Conservation (phyloP, 768 basidiomycete species). For the Suillus tomentosus region DNA sequence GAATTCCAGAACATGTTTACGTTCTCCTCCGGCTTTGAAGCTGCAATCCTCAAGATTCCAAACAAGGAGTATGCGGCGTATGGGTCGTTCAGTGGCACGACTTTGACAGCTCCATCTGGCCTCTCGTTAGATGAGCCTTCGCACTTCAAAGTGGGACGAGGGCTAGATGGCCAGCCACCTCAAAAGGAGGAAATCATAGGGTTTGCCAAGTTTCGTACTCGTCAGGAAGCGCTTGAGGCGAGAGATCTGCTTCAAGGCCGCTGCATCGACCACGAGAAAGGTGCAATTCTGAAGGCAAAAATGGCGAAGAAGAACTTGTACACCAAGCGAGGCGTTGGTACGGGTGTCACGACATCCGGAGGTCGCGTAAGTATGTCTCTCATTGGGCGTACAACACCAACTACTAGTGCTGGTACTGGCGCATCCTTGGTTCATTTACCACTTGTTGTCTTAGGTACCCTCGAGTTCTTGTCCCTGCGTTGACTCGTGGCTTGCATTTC, state of each 20-base stretch:
- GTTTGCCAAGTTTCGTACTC: conserved; percentile 91
- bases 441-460: conserved; percentile 7
- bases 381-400: conserved; percentile 87
- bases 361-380: conserved; percentile 30
- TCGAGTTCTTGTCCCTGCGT: conserved; percentile 10
- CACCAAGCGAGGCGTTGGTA: conserved; percentile 81
- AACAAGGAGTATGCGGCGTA: conserved; percentile 87
- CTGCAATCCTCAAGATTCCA: conserved; percentile 96
- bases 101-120: conserved; percentile 29
- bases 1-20: conserved; percentile 99
- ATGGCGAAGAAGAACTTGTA: conserved; percentile 99
- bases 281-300: conserved; percentile 92
- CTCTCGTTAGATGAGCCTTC: conserved; percentile 38
- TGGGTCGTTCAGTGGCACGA: conserved; percentile 42
- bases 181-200: conserved; percentile 98
- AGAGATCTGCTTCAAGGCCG: conserved; percentile 90
- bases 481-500: no score
- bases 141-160: conserved; percentile 31
- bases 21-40: conserved; percentile 94
- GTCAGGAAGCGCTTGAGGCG: no score
- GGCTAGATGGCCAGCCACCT: conserved; percentile 44
- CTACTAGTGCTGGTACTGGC: conserved; percentile 45
- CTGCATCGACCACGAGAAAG: conserved; percentile 90
- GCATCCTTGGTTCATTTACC: conserved; percentile 31
- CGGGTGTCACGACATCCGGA: conserved; percentile 39